Conservation (phyloP, 345 rosid genomes). For the Lepidium africanum region DNA sequence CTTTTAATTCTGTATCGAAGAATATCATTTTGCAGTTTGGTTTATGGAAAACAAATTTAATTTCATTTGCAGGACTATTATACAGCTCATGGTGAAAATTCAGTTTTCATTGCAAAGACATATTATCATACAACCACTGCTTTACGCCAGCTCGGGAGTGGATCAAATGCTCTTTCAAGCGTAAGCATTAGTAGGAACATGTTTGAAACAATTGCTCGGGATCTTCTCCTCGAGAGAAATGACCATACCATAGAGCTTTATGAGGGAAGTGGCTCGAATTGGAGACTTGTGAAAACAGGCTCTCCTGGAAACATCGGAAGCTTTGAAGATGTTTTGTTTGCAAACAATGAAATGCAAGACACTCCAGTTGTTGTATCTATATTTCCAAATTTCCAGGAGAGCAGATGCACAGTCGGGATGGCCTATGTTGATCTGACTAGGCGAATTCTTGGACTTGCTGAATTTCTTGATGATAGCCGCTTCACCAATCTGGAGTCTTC, state of each 20-base stretch:
- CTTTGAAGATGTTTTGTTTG: conserved; percentile 93
- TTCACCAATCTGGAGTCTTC: conserved; percentile 89
- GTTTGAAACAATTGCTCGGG: conserved; percentile 81
- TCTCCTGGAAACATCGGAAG: conserved; percentile 93
- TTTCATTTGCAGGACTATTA: conserved; percentile 66
- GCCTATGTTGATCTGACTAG: conserved; percentile 80
- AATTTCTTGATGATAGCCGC: conserved; percentile 91
- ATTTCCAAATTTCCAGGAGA: conserved; percentile 53
- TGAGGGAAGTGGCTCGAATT: conserved; percentile 86
- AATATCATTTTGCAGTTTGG: background rate
- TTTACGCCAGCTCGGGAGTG: conserved; percentile 69
- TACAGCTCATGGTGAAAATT: conserved; percentile 88
- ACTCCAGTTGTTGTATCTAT: conserved; percentile 77
- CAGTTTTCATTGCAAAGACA: conserved; percentile 81
- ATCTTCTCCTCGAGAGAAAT: conserved; percentile 85
- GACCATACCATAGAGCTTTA: conserved; percentile 86
- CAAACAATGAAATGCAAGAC: conserved; percentile 93
- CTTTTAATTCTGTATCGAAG: background rate
- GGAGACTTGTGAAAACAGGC: conserved; percentile 76
- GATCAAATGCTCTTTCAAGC: conserved; percentile 70
- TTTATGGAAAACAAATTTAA: background rate
- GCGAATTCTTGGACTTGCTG: conserved; percentile 74
- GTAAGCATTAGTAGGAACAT: conserved; percentile 75
- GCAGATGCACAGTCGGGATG: conserved; percentile 66
- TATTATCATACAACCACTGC: conserved; percentile 87